A percentile compares a stretch with the other conserved stretches of the same genome.
Evolutionary conservation across 1,284 basidiomycete genomes (phyloP).

Genomic region (Trichosporon sp.): DNA sequence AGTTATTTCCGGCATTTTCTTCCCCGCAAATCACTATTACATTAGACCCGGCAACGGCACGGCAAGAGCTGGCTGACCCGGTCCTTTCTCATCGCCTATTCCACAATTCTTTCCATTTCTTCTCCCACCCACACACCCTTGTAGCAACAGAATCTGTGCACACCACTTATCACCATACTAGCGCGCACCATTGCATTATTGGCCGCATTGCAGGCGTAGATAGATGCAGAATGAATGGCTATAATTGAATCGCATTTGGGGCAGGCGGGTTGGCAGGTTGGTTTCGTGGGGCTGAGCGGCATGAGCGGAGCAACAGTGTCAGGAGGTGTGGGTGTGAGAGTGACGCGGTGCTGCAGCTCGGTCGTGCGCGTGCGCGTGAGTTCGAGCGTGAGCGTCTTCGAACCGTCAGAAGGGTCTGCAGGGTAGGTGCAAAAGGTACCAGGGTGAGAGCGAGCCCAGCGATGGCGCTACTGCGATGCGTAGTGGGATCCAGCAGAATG

Average conservation of each 20-base stretch:
- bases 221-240: background rate
- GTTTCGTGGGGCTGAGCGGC: background rate
- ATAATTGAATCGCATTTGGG: background rate
- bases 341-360: background rate
- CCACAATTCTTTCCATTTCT: background rate
- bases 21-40: too few species aligned
- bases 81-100: background rate
- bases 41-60: background rate
- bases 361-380: too few species aligned
- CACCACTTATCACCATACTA: background rate
- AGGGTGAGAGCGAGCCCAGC: too few species aligned
- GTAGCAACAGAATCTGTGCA: slow-evolving; percentile 4
- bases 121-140: background rate
- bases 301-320: background rate
- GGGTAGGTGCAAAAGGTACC: too few species aligned
- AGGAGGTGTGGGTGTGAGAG: background rate
- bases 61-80: background rate
- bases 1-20: too few species aligned
- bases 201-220: background rate
- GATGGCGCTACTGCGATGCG: too few species aligned
- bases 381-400: too few species aligned
- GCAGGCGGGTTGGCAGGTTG: too few species aligned
- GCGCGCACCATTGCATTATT: background rate
- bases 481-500: too few species aligned
- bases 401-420: too few species aligned